Percentiles rank a stretch among this genome's conserved stretches.
These are phyloP conservation scores for Exsudoporus floridanus DNA, from an alignment of 1,284 basidiomycete genomes.

Conservation along the genomic window DNA sequence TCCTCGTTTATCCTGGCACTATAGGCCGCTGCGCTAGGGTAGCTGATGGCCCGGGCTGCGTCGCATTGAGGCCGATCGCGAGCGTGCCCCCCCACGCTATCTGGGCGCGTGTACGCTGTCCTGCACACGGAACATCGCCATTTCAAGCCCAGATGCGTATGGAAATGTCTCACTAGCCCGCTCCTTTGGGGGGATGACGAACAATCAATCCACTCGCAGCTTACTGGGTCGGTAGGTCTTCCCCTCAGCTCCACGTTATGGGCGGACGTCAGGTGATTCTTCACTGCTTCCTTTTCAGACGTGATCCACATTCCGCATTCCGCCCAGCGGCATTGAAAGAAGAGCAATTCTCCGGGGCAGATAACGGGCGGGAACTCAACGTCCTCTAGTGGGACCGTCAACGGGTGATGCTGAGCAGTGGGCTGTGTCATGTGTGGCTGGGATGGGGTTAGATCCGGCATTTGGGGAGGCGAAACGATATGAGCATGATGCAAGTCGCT, in stretches of 20 bases:
- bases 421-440: not conserved
- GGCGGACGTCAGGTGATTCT: constrained; percentile 10
- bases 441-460: not conserved
- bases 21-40: constrained; percentile 21
- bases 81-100: constrained; percentile 18
- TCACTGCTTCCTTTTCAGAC: constrained; percentile 15
- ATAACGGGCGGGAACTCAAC: constrained; percentile 11
- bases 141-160: constrained; percentile 14
- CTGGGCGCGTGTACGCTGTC: constrained; percentile 12
- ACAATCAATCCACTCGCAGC: constrained; percentile 19
- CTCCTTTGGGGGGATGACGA: not conserved
- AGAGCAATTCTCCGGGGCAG: not conserved
- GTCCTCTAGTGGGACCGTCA: constrained; percentile 7
- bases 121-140: constrained; percentile 25
- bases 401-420: not conserved
- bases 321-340: constrained; percentile 26
- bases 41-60: constrained; percentile 8
- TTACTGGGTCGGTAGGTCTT: not conserved
- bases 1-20: constrained; percentile 4
- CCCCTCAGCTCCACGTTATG: constrained; percentile 14
- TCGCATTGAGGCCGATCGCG: constrained; percentile 8
- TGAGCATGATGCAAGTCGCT: not conserved
- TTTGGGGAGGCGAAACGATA: not conserved
- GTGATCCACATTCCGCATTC: constrained; percentile 22
- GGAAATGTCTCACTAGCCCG: constrained; percentile 24